Evolutionary conservation across 345 rosid species (phyloP).

Genomic region (Streptanthus diversifolius): DNA sequence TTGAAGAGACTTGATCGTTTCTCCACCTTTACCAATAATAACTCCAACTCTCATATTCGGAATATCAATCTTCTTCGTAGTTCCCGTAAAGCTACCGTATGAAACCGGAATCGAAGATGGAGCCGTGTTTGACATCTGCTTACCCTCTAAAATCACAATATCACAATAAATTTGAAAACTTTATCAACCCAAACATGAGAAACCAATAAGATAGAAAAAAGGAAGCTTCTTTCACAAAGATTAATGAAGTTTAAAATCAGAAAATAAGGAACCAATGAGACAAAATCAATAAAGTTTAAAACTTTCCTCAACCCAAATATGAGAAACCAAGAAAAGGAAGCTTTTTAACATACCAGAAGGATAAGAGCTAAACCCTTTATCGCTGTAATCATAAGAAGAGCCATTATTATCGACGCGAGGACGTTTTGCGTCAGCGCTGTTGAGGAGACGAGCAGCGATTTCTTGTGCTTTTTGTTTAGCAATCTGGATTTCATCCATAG

Average conservation of each 20-base stretch:
- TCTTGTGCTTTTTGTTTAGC: constrained; percentile 92
- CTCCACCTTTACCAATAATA: constrained; percentile 95
- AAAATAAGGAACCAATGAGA: too few relatives aligned
- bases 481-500: constrained; percentile 70
- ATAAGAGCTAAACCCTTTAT: constrained; percentile 54
- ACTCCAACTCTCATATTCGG: constrained; percentile 97
- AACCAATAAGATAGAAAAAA: not conserved
- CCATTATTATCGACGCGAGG: constrained; percentile 78
- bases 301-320: not conserved
- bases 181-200: not conserved
- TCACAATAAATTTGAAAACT: too few relatives aligned
- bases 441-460: constrained; percentile 88
- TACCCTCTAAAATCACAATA: constrained; percentile 43
- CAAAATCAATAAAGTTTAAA: not conserved
- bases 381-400: constrained; percentile 52
- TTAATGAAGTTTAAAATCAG: too few relatives aligned
- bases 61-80: constrained; percentile 84
- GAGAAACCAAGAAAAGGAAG: not conserved
- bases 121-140: constrained; percentile 45
- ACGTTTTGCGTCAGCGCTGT: constrained; percentile 63
- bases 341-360: constrained; percentile 34
- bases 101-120: constrained; percentile 66
- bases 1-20: constrained; percentile 93
- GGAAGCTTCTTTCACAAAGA: not conserved
- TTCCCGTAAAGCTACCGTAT: constrained; percentile 58